These are phyloP conservation scores for Colletotrichum somersetense DNA, from an alignment of 2,329 filamentous ascomycete genomes.

Conservation along the genomic window DNA sequence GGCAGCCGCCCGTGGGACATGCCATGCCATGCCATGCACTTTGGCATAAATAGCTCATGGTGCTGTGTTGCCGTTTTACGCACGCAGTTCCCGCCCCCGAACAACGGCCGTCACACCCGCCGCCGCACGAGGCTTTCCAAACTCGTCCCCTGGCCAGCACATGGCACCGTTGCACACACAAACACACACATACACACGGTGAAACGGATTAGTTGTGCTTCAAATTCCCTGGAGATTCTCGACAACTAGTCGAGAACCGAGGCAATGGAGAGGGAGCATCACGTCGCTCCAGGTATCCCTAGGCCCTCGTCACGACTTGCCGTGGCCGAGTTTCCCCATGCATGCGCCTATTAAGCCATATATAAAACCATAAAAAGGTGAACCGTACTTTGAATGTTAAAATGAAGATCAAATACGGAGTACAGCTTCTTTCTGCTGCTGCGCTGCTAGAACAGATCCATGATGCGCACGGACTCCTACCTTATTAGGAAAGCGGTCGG, in stretches of 20 bases:
- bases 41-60: constrained; percentile 1
- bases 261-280: background rate
- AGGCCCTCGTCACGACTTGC: background rate
- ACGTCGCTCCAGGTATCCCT: background rate
- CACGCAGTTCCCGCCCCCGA: no score
- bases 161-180: constrained; percentile 29
- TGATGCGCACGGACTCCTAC: background rate
- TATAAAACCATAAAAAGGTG: background rate
- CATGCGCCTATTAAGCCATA: no score
- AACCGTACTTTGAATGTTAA: background rate
- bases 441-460: no score
- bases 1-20: constrained; percentile 21
- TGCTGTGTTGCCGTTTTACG: background rate
- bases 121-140: no score
- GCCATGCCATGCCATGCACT: background rate
- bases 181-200: no score
- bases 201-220: no score
- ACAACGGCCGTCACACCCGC: constrained; percentile 18
- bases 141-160: constrained; percentile 8
- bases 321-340: background rate
- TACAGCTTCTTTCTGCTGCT: background rate
- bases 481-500: constrained; percentile 27
- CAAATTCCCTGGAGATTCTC: no score
- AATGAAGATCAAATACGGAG: background rate
- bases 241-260: no score